Conservation (phyloP, 176 grass and related monocot species). For the Miscanthus lutarioriparius region DNA sequence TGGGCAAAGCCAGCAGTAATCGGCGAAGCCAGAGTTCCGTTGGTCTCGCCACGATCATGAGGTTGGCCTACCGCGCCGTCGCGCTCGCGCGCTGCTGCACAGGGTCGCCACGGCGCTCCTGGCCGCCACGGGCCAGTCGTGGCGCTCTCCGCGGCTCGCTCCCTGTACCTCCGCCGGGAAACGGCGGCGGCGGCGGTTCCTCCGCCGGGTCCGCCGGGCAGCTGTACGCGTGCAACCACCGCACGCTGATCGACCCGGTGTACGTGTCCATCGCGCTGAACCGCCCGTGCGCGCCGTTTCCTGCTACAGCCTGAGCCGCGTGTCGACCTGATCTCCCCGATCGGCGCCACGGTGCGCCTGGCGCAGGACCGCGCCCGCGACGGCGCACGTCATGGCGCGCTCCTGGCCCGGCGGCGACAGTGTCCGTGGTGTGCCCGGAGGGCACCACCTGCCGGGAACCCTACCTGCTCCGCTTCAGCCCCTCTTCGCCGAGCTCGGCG, state of each 20-base stretch:
- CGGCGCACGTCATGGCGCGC: constrained; percentile 47
- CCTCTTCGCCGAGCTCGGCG: constrained; percentile 66
- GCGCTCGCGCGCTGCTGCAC: constrained; percentile 47
- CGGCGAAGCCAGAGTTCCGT: no score
- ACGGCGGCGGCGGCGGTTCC: not conserved
- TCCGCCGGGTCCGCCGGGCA: no score
- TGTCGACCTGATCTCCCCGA: constrained; percentile 67
- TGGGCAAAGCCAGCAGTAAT: no score
- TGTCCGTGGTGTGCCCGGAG: constrained; percentile 71
- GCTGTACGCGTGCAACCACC: constrained; percentile 88
- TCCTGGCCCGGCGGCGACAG: constrained; percentile 35
- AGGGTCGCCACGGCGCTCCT: constrained; percentile 37
- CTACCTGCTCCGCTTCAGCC: constrained; percentile 76
- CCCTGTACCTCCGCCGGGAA: not conserved
- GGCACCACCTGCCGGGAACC: constrained; percentile 76
- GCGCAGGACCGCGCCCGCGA: constrained; percentile 47
- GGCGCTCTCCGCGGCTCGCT: constrained; percentile 39
- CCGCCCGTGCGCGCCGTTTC: constrained; percentile 54
- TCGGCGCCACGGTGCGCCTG: constrained; percentile 55
- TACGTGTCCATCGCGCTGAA: constrained; percentile 69
- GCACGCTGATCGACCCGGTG: constrained; percentile 74
- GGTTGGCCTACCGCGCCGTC: no score
- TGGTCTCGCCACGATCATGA: no score
- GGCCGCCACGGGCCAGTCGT: constrained; percentile 46
- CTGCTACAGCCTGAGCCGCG: constrained; percentile 60